Base-by-base conservation (phyloP, 192 early-diverging fungal species). In the Powellomyces hirtus region DNA sequence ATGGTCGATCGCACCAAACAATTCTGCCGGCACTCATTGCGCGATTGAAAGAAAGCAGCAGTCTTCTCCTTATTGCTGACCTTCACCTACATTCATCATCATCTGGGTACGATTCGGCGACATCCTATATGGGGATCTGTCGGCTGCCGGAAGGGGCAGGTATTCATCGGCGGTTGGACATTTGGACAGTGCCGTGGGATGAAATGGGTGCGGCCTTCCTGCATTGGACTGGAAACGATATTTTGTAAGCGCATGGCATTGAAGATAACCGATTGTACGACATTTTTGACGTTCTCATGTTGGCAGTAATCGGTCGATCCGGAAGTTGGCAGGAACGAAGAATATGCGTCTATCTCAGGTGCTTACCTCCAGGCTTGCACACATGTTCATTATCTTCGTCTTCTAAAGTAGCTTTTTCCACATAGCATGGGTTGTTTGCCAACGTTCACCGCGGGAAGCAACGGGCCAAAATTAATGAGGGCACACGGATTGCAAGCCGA, bases 211-310 rank as follows among this genome's bases (percentile, higher is more conserved):
- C 81, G 1, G 69, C 81, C 18, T 68, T 81, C 51, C 70, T 83
- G 13, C 77, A 83, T 75, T 83, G 73, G 29, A 81, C 81, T 4
- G 79, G 81, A 0, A 83, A 79, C 61, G 77, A 81, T 53, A 46
- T 78, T 29, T 83, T 83, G 62, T 64, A 31, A 20, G 62, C 46
- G 46, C 46, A 2, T n/a, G n/a, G n/a, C n/a, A n/a, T n/a, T n/a
- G n/a, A 49, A 49, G n/a, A 49, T 49, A 49, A 18, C 46, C n/a
- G 46, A 42, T 42, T 42, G 10, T 42, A 2, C 10, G 14, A 0
- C 33, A 36, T 56, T 22, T 27, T 6, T 30, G 27, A 30, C 31
- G 26, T 27, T 27, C 6, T 11, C 30, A 8, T 30, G n/a, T 31
- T 27, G 18, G 20, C 62, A 64, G 62, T 63, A 83, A 83, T 56